Evolutionary conservation across 345 rosid species (phyloP), one percentile per base, ranked within the genome.

Genomic region (Melaleuca quinquenervia): DNA sequence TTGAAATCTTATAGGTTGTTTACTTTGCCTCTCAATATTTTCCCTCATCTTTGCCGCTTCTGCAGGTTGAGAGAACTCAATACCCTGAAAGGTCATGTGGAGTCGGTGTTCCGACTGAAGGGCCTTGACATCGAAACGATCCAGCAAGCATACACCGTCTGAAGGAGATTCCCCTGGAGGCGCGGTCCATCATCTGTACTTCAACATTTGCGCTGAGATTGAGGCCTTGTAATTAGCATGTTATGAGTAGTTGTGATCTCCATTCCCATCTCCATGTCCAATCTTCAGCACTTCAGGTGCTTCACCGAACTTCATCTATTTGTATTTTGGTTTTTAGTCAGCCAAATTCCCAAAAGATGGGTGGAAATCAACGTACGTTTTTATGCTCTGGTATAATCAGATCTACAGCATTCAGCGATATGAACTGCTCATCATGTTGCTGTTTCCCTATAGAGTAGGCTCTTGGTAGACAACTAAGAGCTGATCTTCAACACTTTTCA

Each of bases 41-140:
- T 75, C 16, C 86, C 44, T 50, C 52, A 48, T 53, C 52, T 24
- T 83, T 45, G 26, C 51, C 6, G 58, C n/a, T 50, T n/a, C 51
- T 74, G 83, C 89, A 97, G 99, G 94, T 86, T 96, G 92, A 93
- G 98, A 88, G 99, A 97, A 88, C 98, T 97, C 50, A 96, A 93
- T 90, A 97, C 98, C 8, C 94, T 95, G 76, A 97, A 97, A 89
- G 99, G 99, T 86, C 98, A 96, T 22, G 98, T 97, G 12, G 99
- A 97, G 91, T 97, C 98, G 7, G 99, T 96, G 83, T 98, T 96
- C 87, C 94, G 96, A 89, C 84, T 96, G 88, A 97, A 97, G 91
- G 98, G 98, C 45, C 94, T 97, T 1, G 99, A 97, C 92, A 97
- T 95, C 53, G 98, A 95, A 90, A 96, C 98, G n/a, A 97, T 97